Evolutionary conservation across 23 red algal genomes (phyloP), one percentile per base, ranked within the genome.

Genomic region (Pyropia haitanensis): DNA sequence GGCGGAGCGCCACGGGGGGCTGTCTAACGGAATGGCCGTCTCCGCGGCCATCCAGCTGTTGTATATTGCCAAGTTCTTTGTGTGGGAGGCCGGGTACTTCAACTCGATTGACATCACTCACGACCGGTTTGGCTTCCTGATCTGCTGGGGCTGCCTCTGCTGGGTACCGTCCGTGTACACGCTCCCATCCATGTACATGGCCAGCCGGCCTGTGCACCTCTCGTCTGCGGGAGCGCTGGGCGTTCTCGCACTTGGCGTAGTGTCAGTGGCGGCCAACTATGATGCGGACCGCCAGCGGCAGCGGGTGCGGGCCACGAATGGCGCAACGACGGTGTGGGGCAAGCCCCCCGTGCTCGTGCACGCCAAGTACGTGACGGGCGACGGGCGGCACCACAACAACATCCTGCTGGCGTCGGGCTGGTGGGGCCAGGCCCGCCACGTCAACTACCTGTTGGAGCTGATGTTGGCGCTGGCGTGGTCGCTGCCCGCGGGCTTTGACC

Each of bases 11-110:
- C 74, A 68, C 50, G 86, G 86, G 17, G 72, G 46, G 49, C 8
- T 90, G 16, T 82, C 76, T 26, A 90, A 82, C 39, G 72, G 70
- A 8, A 90, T 90, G 86, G 46, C 64, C 0, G 72, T 90, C 48
- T 81, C 86, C 18, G 51, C 62, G 1, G 53, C 73, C 53, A 60
- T 90, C 54, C 86, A 90, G 59, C 52, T 76, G 56, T 55, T 90
- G 62, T 90, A 90, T 51, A 82, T 81, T 62, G 71, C 70, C 76
- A 81, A 90, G 75, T 90, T 90, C 44, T 90, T 90, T 29, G 49
- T 76, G 5, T 81, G 86, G 75, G 86, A 90, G 64, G 78, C 24
- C 23, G 75, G 86, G 24, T 90, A 90, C 28, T 82, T 90, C 61
- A 87, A 87, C 63, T 84, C 79, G 18, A 71, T 83, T 14, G 86